These are phyloP conservation scores for Aureobasidium sp. DNA, from an alignment of 2,329 filamentous ascomycete genomes.

Conservation along the genomic window DNA sequence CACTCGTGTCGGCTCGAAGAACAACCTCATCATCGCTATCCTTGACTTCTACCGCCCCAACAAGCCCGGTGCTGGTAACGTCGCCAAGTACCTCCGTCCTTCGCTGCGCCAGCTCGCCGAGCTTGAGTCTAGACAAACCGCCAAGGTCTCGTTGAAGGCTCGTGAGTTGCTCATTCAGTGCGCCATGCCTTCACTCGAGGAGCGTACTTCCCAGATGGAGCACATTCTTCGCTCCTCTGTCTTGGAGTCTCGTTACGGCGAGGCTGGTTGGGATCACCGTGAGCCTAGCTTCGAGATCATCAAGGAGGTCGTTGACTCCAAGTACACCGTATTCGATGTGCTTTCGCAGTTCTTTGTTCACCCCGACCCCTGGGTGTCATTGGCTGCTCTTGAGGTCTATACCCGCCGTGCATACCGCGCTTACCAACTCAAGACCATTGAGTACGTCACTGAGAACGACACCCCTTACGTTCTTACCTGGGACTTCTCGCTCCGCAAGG, in stretches of 20 bases:
- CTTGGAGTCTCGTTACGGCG: slow-evolving; percentile 92
- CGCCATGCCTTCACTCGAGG: slow-evolving; percentile 89
- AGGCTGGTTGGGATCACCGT: slow-evolving; percentile 93
- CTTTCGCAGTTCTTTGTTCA: slow-evolving; percentile 92
- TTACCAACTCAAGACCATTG: slow-evolving; percentile 80
- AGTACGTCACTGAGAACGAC: slow-evolving; percentile 75
- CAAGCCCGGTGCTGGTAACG: slow-evolving; percentile 80
- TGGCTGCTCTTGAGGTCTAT: slow-evolving; percentile 93
- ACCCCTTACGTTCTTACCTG: slow-evolving; percentile 77
- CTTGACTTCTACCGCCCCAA: slow-evolving; percentile 93
- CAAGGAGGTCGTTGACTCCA: slow-evolving; percentile 97
- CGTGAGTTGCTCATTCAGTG: slow-evolving; percentile 97
- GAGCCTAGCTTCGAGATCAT: slow-evolving; percentile 84
- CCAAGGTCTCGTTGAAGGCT: slow-evolving; percentile 95
- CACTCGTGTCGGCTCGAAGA: slow-evolving; percentile 87
- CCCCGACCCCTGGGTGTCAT: slow-evolving; percentile 85
- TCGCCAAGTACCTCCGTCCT: slow-evolving; percentile 79
- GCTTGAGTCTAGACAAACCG: slow-evolving; percentile 75
- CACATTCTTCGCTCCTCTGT: slow-evolving; percentile 95
- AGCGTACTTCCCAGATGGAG: slow-evolving; percentile 94
- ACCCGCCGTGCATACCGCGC: slow-evolving; percentile 94
- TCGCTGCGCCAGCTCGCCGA: slow-evolving; percentile 82
- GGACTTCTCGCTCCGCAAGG: slow-evolving; percentile 93
- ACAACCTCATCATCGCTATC: slow-evolving; percentile 83
- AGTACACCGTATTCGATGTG: slow-evolving; percentile 97